These are phyloP conservation scores for Papiliotrema flavescens DNA, from an alignment of 1,284 basidiomycete genomes.

Conservation along the genomic window DNA sequence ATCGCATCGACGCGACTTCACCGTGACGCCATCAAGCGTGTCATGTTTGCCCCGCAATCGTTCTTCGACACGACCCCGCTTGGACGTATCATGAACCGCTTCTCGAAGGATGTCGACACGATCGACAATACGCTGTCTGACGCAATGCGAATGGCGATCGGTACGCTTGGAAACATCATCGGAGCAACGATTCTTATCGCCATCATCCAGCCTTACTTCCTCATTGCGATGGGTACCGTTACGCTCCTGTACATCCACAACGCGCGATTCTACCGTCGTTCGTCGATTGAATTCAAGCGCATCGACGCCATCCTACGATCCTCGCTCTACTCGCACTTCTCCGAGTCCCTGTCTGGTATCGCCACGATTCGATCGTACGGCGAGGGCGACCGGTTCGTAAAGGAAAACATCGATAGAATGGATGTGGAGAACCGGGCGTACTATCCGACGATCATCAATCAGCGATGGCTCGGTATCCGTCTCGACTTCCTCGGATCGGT, in stretches of 20 bases:
- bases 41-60: constrained; percentile 72
- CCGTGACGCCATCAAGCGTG: constrained; percentile 57
- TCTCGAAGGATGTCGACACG: constrained; percentile 77
- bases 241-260: constrained; percentile 56
- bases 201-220: constrained; percentile 78
- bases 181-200: constrained; percentile 66
- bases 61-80: constrained; percentile 90
- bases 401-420: constrained; percentile 70
- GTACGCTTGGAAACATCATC: constrained; percentile 31
- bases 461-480: constrained; percentile 85
- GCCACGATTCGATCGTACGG: constrained; percentile 84
- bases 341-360: constrained; percentile 80
- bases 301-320: constrained; percentile 47
- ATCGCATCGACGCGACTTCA: constrained; percentile 61
- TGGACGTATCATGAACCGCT: constrained; percentile 83
- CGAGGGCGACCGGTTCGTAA: constrained; percentile 64
- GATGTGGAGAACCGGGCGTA: constrained; percentile 89
- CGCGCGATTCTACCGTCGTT: constrained; percentile 78
- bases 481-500: constrained; percentile 77
- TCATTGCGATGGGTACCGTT: constrained; percentile 66
- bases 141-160: constrained; percentile 68
- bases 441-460: constrained; percentile 62
- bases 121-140: constrained; percentile 69
- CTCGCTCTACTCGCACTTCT: constrained; percentile 78
- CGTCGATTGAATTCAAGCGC: constrained; percentile 80